Conservation (phyloP, 1,139 yeast species). For the Blastobotrys apis region DNA sequence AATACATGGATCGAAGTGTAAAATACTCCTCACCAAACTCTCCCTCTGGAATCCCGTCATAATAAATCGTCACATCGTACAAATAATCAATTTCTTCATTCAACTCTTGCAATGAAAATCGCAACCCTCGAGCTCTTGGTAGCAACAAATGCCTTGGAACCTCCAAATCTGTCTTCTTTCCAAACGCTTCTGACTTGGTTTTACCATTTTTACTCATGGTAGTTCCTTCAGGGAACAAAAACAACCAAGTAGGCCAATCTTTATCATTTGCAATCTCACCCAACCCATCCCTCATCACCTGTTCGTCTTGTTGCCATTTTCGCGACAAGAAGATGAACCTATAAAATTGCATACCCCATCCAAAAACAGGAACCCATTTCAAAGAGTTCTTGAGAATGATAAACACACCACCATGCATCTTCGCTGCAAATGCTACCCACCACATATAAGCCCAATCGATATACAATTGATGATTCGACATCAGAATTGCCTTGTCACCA, state of each 20-base stretch:
- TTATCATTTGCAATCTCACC: conserved; percentile 43
- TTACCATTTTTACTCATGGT: conserved; percentile 68
- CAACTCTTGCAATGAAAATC: conserved; percentile 58
- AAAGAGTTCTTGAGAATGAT: conserved; percentile 79
- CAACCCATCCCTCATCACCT: conserved; percentile 53
- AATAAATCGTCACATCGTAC: conserved; percentile 82
- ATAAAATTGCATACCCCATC: conserved; percentile 81
- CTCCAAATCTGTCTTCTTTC: conserved; percentile 44
- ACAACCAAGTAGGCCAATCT: conserved; percentile 45
- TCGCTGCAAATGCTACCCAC: conserved; percentile 75
- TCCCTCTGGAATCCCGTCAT: conserved; percentile 57
- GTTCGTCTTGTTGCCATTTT: conserved; percentile 77
- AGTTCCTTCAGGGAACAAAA: conserved; percentile 94
- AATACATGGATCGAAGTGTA: conserved; percentile 58
- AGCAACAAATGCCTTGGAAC: conserved; percentile 59
- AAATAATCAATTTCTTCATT: conserved; percentile 58
- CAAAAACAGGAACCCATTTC: conserved; percentile 68
- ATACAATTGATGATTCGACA: conserved; percentile 88
- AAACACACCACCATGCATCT: conserved; percentile 57
- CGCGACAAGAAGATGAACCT: conserved; percentile 76
- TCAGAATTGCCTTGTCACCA: conserved; percentile 50
- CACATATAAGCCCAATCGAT: conserved; percentile 93
- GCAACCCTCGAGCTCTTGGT: conserved; percentile 80
- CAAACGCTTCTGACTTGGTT: conserved; percentile 52
- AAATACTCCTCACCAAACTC: conserved; percentile 77